A percentile compares a stretch with the other conserved stretches of the same genome.
phyloP scores from a whole-genome alignment of 768 basidiomycete genomes.

The Boletus barrowsii region DNA sequence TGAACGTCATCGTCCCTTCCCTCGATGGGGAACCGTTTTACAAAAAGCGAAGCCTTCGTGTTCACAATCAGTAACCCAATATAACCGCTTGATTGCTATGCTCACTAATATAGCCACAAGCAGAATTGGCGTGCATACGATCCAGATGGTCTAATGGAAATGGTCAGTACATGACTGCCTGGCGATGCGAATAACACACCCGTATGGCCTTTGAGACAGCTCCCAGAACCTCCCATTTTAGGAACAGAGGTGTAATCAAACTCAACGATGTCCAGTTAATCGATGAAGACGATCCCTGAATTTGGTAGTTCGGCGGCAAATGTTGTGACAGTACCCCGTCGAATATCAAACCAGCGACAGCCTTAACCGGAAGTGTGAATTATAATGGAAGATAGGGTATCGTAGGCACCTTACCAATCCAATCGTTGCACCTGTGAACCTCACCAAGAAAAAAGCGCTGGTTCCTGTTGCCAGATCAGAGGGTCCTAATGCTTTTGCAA shows the following conservation, averaged over 20 bases:
- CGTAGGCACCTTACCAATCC: conserved; percentile 57
- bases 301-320: conserved; percentile 47
- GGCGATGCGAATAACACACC: conserved; percentile 37
- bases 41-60: conserved; percentile 28
- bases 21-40: conserved; percentile 27
- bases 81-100: conserved; percentile 5
- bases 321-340: conserved; percentile 47
- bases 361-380: conserved; percentile 40
- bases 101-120: conserved; percentile 62
- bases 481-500: conserved; percentile 61
- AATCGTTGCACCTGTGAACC: conserved; percentile 82
- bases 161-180: conserved; percentile 8
- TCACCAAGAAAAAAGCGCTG: conserved; percentile 82
- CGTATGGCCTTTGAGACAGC: conserved; percentile 61
- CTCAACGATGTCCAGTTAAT: conserved; percentile 54
- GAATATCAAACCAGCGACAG: conserved; percentile 74
- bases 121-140: conserved; percentile 66
- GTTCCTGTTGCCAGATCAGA: conserved; percentile 75
- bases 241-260: conserved; percentile 42
- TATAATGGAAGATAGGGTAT: background rate
- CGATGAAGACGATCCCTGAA: conserved; percentile 42
- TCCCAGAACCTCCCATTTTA: conserved; percentile 46
- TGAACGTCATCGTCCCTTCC: conserved; percentile 9
- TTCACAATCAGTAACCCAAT: conserved; percentile 8
- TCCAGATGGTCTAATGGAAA: conserved; percentile 61